Percentiles rank a stretch among this genome's conserved stretches.
Conservation (phyloP, 257 asterid genomes). For the Penstemon davidsonii region DNA sequence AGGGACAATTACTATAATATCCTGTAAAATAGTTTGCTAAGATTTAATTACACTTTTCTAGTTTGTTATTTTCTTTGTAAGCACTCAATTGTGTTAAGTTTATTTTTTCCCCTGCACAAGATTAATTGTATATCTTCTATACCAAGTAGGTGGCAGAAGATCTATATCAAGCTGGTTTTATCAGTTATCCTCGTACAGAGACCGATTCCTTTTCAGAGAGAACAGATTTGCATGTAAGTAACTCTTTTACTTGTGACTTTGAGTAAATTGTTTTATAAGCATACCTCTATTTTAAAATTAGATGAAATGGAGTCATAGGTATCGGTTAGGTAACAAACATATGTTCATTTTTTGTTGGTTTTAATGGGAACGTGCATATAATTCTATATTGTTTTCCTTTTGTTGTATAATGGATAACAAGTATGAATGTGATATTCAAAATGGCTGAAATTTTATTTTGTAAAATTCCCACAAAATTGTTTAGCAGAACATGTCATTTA, state of each 20-base stretch:
- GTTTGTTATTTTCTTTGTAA: constrained; percentile 6
- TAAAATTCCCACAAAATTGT: constrained; percentile 8
- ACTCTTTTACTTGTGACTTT: constrained; percentile 20
- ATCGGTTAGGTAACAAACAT: neutral
- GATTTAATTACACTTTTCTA: constrained; percentile 18
- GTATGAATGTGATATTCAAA: neutral
- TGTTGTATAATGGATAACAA: constrained; percentile 15
- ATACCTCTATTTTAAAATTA: constrained; percentile 2
- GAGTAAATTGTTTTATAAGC: constrained; percentile 21
- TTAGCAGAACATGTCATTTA: constrained; percentile 6
- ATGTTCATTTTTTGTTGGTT: constrained; percentile 2
- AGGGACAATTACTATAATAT: constrained; percentile 12
- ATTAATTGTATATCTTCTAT: constrained; percentile 21
- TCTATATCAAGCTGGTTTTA: constrained; percentile 92
- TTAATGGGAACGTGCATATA: constrained; percentile 15
- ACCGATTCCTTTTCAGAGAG: constrained; percentile 79
- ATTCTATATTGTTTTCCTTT: constrained; percentile 7
- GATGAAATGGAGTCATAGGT: constrained; percentile 16
- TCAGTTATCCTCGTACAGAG: constrained; percentile 99
- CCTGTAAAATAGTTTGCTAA: constrained; percentile 20
- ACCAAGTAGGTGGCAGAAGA: constrained; percentile 89
- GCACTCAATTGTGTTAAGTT: neutral
- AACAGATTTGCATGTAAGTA: constrained; percentile 73
- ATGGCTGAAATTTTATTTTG: constrained; percentile 1
- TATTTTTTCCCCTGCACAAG: constrained; percentile 17